These are phyloP conservation scores for Arabidopsis suecica DNA, from an alignment of 345 rosid species.

Conservation along the genomic window DNA sequence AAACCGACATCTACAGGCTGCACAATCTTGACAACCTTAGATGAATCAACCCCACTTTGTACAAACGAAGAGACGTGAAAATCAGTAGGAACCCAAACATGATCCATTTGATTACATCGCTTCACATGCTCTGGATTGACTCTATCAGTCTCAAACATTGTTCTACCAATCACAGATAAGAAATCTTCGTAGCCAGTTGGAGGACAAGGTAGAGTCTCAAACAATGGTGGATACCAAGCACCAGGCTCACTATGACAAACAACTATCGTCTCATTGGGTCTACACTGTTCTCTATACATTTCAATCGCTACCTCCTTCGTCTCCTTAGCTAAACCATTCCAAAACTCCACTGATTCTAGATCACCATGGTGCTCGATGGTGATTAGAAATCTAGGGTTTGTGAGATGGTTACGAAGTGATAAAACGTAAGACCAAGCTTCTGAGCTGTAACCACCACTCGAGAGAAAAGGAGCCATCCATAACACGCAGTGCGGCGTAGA, in stretches of 20 bases:
- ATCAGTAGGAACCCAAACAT: constrained; percentile 88
- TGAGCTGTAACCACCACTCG: constrained; percentile 94
- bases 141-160: constrained; percentile 91
- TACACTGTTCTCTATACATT: constrained; percentile 60
- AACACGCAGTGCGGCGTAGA: constrained; percentile 61
- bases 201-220: constrained; percentile 79
- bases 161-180: constrained; percentile 70
- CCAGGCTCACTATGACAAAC: constrained; percentile 95
- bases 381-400: constrained; percentile 56
- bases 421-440: constrained; percentile 85
- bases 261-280: constrained; percentile 64
- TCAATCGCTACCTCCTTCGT: constrained; percentile 51
- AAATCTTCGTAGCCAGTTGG: constrained; percentile 62
- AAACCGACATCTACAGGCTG: constrained; percentile 80
- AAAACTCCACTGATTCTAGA: constrained; percentile 62
- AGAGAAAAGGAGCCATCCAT: constrained; percentile 95
- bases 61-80: constrained; percentile 79
- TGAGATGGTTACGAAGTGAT: constrained; percentile 53
- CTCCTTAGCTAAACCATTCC: constrained; percentile 71
- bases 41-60: constrained; percentile 70
- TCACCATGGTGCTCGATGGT: constrained; percentile 83
- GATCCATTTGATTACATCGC: constrained; percentile 77
- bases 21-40: constrained; percentile 78
- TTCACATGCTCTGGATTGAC: constrained; percentile 63
- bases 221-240: constrained; percentile 91